Percentiles rank a stretch among this genome's conserved stretches.
Conservation (phyloP, 371 early-diverging fungal genomes). For the Rhizopus delemar region DNA sequence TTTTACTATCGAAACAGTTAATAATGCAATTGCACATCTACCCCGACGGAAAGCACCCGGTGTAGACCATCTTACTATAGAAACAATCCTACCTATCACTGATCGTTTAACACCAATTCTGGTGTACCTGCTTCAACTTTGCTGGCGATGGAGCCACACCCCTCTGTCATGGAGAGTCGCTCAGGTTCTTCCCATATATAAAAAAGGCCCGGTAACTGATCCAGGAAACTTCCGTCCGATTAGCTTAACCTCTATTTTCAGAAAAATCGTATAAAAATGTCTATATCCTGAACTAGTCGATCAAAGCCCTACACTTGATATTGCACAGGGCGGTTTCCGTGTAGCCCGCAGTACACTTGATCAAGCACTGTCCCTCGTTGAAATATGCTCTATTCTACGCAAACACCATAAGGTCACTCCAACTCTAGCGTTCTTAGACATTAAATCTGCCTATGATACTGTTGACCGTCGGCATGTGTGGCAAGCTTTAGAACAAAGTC, state of each 20-base stretch:
- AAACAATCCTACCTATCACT: too few relatives aligned
- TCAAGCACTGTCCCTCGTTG: conserved; percentile 26
- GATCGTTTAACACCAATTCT: too few relatives aligned
- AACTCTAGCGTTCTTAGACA: conserved; percentile 19
- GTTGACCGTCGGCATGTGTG: conserved; percentile 14
- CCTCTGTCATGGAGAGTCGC: too few relatives aligned
- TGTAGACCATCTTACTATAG: too few relatives aligned
- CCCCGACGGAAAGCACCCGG: too few relatives aligned
- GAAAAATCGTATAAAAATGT: conserved; percentile 21
- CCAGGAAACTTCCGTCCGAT: conserved; percentile 17
- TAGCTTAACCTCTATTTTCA: conserved; percentile 18
- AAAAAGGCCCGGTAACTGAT: not conserved
- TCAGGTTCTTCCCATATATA: too few relatives aligned
- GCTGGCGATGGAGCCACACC: too few relatives aligned
- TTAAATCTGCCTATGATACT: conserved; percentile 22
- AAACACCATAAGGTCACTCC: not conserved
- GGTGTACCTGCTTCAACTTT: too few relatives aligned
- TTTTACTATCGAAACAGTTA: too few relatives aligned
- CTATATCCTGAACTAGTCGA: not conserved
- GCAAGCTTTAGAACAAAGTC: not conserved
- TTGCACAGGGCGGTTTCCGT: conserved; percentile 40
- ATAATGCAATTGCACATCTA: too few relatives aligned
- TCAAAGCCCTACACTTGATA: conserved; percentile 11
- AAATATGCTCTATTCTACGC: conserved; percentile 7
- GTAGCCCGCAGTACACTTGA: conserved; percentile 21